These are phyloP conservation scores for Penicillium parvum DNA, from an alignment of 495 filamentous ascomycete genomes.

Conservation along the genomic window DNA sequence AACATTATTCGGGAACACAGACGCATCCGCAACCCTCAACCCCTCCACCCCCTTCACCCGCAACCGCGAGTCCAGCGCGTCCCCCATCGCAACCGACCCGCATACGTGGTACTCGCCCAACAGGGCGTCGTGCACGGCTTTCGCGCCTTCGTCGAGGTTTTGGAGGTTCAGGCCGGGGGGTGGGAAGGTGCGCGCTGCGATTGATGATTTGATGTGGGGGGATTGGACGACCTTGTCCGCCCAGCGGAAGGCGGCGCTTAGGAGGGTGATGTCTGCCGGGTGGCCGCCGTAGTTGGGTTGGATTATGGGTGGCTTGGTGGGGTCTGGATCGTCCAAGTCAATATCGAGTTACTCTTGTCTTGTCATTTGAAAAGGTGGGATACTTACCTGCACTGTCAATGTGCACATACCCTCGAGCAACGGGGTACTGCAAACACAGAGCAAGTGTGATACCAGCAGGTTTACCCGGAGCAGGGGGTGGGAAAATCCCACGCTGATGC, in stretches of 20 bases:
- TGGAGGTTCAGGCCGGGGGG: slow-evolving; percentile 15
- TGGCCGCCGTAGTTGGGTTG: slow-evolving; percentile 31
- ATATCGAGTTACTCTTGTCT: neutral
- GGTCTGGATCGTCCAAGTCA: slow-evolving; percentile 6
- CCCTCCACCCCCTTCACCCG: slow-evolving; percentile 45
- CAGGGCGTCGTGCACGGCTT: slow-evolving; percentile 15
- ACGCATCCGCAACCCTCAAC: slow-evolving; percentile 51
- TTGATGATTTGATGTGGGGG: slow-evolving; percentile 13
- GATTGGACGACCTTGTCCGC: slow-evolving; percentile 20
- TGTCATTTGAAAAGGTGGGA: neutral
- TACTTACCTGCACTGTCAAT: slow-evolving; percentile 33
- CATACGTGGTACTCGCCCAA: slow-evolving; percentile 24
- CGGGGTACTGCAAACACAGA: slow-evolving; percentile 27
- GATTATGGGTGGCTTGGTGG: slow-evolving; percentile 16
- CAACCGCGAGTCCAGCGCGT: slow-evolving; percentile 47
- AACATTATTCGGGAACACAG: slow-evolving; percentile 46
- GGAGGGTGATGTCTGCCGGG: slow-evolving; percentile 34
- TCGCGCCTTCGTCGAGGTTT: slow-evolving; percentile 13
- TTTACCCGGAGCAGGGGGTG: slow-evolving; percentile 4
- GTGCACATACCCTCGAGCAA: slow-evolving; percentile 55
- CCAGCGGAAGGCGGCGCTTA: slow-evolving; percentile 26
- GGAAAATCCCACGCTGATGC: slow-evolving; percentile 17
- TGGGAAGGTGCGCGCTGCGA: slow-evolving; percentile 16
- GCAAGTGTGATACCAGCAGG: slow-evolving; percentile 18
- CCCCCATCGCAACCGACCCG: slow-evolving; percentile 55